Conservation (phyloP, 768 basidiomycete species). For the Coprinopsis cinerea region DNA sequence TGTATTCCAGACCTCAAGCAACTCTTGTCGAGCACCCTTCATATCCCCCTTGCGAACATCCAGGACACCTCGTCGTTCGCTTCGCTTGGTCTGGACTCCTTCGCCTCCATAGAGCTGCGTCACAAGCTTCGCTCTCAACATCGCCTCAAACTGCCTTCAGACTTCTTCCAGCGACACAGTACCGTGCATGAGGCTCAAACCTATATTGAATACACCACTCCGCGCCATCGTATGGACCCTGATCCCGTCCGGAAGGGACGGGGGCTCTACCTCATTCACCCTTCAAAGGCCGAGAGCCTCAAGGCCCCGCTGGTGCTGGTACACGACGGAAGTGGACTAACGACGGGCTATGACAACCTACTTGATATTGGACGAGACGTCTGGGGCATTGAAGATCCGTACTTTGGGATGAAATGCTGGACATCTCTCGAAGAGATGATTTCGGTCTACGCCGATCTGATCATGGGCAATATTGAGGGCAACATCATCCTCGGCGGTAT, state of each 20-base stretch:
- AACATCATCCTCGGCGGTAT: constrained; percentile 55
- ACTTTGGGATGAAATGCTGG: constrained; percentile 44
- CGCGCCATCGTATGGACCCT: not conserved
- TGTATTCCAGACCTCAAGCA: constrained; percentile 23
- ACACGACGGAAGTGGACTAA: constrained; percentile 69
- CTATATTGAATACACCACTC: not conserved
- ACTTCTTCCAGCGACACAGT: not conserved
- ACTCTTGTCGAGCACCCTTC: constrained; percentile 44
- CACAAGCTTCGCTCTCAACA: constrained; percentile 18
- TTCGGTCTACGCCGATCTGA: constrained; percentile 37
- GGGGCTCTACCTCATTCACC: not conserved
- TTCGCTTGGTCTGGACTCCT: constrained; percentile 7
- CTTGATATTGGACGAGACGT: constrained; percentile 42
- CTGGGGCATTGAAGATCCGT: constrained; percentile 58
- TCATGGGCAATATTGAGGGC: constrained; percentile 28
- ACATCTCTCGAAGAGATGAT: constrained; percentile 48
- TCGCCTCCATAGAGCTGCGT: not conserved
- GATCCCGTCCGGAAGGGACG: not conserved
- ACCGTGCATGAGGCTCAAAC: not conserved
- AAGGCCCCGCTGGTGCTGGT: constrained; percentile 51
- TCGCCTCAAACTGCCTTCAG: not conserved
- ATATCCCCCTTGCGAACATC: constrained; percentile 32
- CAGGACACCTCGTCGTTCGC: constrained; percentile 41
- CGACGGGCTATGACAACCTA: constrained; percentile 44
- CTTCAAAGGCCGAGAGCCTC: not conserved